Evolutionary conservation across 129 eudicot genomes (phyloP).

Genomic region (Silybum marianum): DNA sequence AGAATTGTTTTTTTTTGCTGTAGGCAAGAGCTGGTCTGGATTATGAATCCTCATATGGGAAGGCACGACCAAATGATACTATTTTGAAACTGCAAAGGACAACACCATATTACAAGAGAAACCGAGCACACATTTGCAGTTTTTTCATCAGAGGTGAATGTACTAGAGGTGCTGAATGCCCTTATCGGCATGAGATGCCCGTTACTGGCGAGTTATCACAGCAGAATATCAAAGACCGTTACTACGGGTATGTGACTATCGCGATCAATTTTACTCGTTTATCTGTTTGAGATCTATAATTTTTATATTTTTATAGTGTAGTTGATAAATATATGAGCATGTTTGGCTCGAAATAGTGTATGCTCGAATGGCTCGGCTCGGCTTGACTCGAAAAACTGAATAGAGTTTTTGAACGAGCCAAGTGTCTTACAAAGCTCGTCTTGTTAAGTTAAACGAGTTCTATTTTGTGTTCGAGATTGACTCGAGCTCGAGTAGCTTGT

Average conservation of each 20-base stretch:
- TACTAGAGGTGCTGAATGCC: slow-evolving; percentile 98
- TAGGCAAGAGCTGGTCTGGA: slow-evolving; percentile 97
- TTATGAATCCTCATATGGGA: slow-evolving; percentile 92
- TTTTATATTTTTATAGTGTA: too few species aligned
- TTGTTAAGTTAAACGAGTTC: too few species aligned
- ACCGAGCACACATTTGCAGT: slow-evolving; percentile 95
- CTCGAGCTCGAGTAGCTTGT: too few species aligned
- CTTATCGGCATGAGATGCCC: slow-evolving; percentile 99
- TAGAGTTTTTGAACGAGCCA: too few species aligned
- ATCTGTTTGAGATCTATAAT: too few species aligned
- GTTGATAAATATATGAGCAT: too few species aligned
- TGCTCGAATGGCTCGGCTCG: too few species aligned
- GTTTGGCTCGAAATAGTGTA: too few species aligned
- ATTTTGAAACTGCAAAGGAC: slow-evolving; percentile 93
- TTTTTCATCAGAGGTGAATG: slow-evolving; percentile 91
- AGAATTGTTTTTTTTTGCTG: slow-evolving; percentile 5
- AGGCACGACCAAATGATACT: slow-evolving; percentile 85
- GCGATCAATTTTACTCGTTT: too few species aligned
- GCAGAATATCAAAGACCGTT: slow-evolving; percentile 96
- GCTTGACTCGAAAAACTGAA: too few species aligned
- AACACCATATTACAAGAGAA: slow-evolving; percentile 93
- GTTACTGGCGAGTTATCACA: slow-evolving; percentile 90
- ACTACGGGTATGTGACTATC: slow-evolving; percentile 78
- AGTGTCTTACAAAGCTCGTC: too few species aligned
- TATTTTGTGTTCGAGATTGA: too few species aligned